phyloP scores from a whole-genome alignment of 1,139 yeast genomes.

The Nadsonia commutata region DNA sequence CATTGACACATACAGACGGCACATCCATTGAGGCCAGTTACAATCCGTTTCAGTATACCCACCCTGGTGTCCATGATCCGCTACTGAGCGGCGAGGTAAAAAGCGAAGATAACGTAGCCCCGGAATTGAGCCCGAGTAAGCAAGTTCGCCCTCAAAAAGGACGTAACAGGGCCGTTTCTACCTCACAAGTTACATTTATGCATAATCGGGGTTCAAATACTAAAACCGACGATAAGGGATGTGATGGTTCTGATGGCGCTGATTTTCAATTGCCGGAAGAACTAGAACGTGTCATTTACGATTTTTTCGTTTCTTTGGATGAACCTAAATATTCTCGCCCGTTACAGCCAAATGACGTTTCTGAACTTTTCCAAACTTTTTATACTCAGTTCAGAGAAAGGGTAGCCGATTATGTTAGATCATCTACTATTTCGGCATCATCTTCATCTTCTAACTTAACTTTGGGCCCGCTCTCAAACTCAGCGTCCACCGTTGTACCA shows the following conservation, averaged over 20 bases:
- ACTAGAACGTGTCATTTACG: not conserved
- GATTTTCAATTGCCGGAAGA: not conserved
- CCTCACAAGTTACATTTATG: not conserved
- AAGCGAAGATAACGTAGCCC: no score
- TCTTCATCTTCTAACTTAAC: not conserved
- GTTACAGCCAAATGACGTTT: conserved; percentile 35
- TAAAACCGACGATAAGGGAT: no score
- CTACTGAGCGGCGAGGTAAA: no score
- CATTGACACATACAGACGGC: no score
- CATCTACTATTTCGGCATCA: conserved; percentile 1
- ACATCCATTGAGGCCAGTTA: no score
- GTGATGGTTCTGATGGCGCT: no score
- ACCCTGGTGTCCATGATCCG: no score
- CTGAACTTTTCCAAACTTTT: conserved; percentile 39
- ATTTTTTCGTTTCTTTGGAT: conserved; percentile 2
- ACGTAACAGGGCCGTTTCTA: not conserved
- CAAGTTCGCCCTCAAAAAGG: not conserved
- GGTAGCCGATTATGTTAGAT: conserved; percentile 2
- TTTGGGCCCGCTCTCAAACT: no score
- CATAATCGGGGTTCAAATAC: not conserved
- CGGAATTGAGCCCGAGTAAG: no score
- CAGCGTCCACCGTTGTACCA: no score
- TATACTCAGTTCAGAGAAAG: conserved; percentile 26
- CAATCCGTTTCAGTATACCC: no score
- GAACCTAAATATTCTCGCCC: conserved; percentile 44